Conservation (phyloP, 805 yeast species). For the Saccharomycopsis fibuligera region DNA sequence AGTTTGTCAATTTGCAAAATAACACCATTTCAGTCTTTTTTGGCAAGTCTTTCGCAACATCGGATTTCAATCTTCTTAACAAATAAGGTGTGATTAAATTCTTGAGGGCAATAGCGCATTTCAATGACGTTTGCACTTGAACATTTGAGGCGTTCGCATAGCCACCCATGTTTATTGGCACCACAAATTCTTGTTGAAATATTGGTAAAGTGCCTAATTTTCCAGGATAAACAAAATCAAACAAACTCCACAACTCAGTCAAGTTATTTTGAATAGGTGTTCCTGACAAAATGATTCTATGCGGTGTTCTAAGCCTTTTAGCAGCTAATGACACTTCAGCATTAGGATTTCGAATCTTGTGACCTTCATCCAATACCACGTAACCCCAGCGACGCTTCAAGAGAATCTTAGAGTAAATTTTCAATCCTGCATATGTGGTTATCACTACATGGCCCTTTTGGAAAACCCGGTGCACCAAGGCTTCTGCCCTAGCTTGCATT, state of each 20-base stretch:
- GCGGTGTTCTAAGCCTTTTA: conserved; percentile 77
- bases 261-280: conserved; percentile 95
- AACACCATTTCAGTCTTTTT: conserved; percentile 90
- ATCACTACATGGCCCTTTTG: conserved; percentile 74
- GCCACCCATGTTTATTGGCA: conserved; percentile 95
- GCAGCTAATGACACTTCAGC: conserved; percentile 80
- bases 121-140: conserved; percentile 93
- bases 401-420: conserved; percentile 56
- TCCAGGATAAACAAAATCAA: conserved; percentile 94
- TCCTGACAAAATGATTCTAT: conserved; percentile 85
- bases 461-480: conserved; percentile 51
- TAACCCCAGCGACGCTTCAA: conserved; percentile 81
- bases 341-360: conserved; percentile 92
- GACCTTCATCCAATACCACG: conserved; percentile 92
- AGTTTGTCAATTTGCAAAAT: conserved; percentile 77
- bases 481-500: conserved; percentile 36
- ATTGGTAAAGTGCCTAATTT: conserved; percentile 91
- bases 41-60: conserved; percentile 93
- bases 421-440: conserved; percentile 86
- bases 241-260: conserved; percentile 87
- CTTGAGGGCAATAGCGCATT: conserved; percentile 86
- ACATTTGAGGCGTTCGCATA: conserved; percentile 95
- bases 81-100: conserved; percentile 88
- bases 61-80: conserved; percentile 79
- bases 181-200: conserved; percentile 84